Evolutionary conservation across 345 rosid genomes (phyloP), one percentile per base, ranked within the genome.

Genomic region (Diplotaxis tenuifolia): DNA sequence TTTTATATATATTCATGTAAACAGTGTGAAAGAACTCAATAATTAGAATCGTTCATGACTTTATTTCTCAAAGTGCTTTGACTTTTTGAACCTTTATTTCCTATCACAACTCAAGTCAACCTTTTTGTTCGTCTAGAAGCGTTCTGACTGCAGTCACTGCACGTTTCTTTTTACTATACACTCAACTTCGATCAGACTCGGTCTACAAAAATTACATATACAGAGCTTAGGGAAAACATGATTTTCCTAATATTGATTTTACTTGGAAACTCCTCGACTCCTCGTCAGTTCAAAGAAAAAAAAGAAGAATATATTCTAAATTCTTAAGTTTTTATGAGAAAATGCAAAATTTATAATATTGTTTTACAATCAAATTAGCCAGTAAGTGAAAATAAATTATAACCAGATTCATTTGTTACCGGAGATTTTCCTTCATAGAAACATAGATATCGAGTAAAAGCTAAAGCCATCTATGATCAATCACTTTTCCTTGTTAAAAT

Each of bases 31-130:
- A 66, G 28, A 60, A 20, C 68, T 50, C 80, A 78, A 75, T 60
- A 28, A 23, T 73, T 45, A 42, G 65, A 56, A 56, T 57, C 58
- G 16, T 15, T 29, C 9, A 0, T 3, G 65, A 73, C 58, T 73
- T 73, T 65, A 25, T 55, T 70, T 56, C 40, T 42, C 52, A 1
- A 45, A 56, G 71, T 62, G 76, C 57, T 72, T 79, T 79, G 84
- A 81, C 83, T 71, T 71, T 62, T 20, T 4, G 56, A 71, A 2
- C 29, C 14, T 25, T 12, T 21, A 63, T 9, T 7, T 50, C 19
- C 38, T 28, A 38, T 62, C 25, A 18, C 6, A 15, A 11, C 74
- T 59, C 72, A 74, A 74, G 84, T 81, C 83, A 68, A 59, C 29
- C 66, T 29, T 42, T 19, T 50, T 15, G 71, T 72, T 42, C 21